Conservation (phyloP, 768 basidiomycete genomes). For the Lentinula boryana region DNA sequence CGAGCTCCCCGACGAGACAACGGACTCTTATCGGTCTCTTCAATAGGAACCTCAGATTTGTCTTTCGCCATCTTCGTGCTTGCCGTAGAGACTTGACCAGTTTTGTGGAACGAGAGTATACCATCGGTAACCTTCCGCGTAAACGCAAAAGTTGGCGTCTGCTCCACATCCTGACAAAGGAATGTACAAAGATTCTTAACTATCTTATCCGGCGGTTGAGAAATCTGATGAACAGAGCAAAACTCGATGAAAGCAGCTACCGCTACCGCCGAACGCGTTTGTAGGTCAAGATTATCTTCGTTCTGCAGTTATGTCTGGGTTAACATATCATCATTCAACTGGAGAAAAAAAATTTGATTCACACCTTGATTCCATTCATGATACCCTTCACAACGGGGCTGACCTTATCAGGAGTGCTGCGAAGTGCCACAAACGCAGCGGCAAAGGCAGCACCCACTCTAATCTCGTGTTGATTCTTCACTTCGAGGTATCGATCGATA, state of each 20-base stretch:
- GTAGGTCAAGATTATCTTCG: slow-evolving; percentile 86
- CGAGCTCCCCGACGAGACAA: slow-evolving; percentile 83
- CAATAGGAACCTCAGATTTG: slow-evolving; percentile 32
- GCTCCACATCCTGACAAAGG: slow-evolving; percentile 84
- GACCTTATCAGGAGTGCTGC: slow-evolving; percentile 84
- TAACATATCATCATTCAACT: neutral
- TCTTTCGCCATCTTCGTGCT: slow-evolving; percentile 31
- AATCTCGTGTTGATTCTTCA: slow-evolving; percentile 81
- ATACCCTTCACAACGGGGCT: slow-evolving; percentile 95
- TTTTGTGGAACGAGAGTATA: slow-evolving; percentile 67
- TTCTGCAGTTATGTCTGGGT: slow-evolving; percentile 36
- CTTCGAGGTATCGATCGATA: slow-evolving; percentile 75
- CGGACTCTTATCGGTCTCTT: slow-evolving; percentile 57
- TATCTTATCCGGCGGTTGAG: slow-evolving; percentile 91
- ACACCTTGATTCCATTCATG: slow-evolving; percentile 95
- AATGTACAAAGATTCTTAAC: slow-evolving; percentile 97
- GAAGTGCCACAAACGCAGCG: slow-evolving; percentile 84
- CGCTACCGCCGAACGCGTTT: slow-evolving; percentile 79
- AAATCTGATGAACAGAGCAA: slow-evolving; percentile 64
- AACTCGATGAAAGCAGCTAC: slow-evolving; percentile 87
- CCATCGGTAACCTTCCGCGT: slow-evolving; percentile 57
- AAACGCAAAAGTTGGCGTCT: slow-evolving; percentile 85
- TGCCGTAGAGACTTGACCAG: slow-evolving; percentile 18
- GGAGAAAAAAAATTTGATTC: slow-evolving; percentile 11
- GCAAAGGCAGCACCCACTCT: slow-evolving; percentile 89